Conservation (phyloP, 2,329 filamentous ascomycete species). For the Fusarium burgessii region DNA sequence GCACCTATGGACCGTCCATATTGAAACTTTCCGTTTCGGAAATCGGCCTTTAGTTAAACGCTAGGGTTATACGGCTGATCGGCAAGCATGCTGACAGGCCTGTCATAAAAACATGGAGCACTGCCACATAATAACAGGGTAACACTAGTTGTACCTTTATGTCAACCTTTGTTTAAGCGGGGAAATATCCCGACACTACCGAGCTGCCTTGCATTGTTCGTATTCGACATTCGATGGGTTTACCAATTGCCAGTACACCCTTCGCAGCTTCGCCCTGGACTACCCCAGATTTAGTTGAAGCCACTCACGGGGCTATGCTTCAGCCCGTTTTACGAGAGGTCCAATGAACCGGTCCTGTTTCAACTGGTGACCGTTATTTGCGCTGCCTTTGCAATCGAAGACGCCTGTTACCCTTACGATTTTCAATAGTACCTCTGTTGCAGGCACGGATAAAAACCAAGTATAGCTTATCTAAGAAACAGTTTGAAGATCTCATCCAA, state of each 20-base stretch:
- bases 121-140: neutral
- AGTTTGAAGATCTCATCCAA: fast-evolving
- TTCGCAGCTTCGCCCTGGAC: neutral
- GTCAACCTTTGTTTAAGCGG: neutral
- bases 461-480: fast-evolving
- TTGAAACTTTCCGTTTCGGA: neutral
- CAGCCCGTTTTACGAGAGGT: neutral
- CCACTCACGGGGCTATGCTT: neutral
- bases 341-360: neutral
- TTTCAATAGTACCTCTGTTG: fast-evolving
- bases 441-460: fast-evolving
- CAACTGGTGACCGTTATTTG: neutral
- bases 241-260: neutral
- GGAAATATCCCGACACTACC: neutral
- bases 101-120: neutral
- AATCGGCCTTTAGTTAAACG: neutral
- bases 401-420: fast-evolving
- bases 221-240: neutral
- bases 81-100: neutral
- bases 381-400: fast-evolving
- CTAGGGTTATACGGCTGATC: neutral
- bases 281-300: neutral
- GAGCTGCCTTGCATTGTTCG: neutral
- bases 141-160: neutral
- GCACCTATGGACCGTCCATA: neutral